phyloP scores from a whole-genome alignment of 805 yeast genomes.

The Candida ortonii region DNA sequence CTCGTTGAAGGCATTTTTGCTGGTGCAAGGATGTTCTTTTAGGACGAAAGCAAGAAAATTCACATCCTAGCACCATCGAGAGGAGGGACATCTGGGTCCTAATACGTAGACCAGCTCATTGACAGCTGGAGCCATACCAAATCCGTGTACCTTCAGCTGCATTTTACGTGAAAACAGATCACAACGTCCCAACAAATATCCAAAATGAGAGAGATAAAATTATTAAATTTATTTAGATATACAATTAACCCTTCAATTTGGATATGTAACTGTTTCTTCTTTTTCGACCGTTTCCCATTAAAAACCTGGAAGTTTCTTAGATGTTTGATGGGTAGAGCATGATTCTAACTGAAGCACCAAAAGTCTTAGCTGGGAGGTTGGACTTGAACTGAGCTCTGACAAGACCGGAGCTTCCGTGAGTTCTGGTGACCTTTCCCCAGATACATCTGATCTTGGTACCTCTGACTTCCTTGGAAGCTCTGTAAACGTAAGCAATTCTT shows the following conservation, averaged over 20 bases:
- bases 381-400: conserved; percentile 99
- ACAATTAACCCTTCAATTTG: conserved; percentile 10
- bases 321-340: conserved; percentile 99
- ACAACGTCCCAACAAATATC: conserved; percentile 1
- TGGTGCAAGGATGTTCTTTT: no score
- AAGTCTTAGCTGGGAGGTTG: conserved; percentile 99
- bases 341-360: conserved; percentile 99
- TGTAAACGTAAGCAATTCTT: conserved; percentile 99
- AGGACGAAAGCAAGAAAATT: no score
- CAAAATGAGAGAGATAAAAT: conserved; percentile 8
- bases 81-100: no score
- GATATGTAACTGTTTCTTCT: conserved; percentile 11
- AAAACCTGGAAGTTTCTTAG: conserved; percentile 46
- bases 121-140: no score
- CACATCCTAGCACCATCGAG: no score
- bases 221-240: conserved; percentile 10
- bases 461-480: conserved; percentile 96
- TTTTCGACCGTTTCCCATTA: conserved; percentile 10
- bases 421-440: conserved; percentile 99
- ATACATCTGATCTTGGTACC: conserved; percentile 99
- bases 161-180: no score
- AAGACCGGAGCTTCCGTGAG: conserved; percentile 98
- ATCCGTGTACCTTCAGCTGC: no score
- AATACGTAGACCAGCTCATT: no score
- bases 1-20: no score